phyloP scores from a whole-genome alignment of 2,329 filamentous ascomycete genomes.

The Spiromastix sp. region DNA sequence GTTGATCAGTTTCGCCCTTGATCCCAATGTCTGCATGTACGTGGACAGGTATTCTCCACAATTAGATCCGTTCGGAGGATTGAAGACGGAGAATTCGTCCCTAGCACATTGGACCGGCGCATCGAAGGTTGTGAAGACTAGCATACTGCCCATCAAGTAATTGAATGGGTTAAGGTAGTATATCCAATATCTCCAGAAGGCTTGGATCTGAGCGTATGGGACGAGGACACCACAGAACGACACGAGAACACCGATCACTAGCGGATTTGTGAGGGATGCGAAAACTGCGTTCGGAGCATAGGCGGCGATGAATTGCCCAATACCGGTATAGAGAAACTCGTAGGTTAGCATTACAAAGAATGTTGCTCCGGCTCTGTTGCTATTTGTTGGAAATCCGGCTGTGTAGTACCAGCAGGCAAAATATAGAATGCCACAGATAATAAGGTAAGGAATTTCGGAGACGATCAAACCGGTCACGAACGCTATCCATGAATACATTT shows the following conservation, averaged over 20 bases:
- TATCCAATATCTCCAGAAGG: constrained; percentile 60
- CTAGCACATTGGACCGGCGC: constrained; percentile 37
- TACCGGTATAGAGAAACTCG: constrained; percentile 59
- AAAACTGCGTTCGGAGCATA: constrained; percentile 59
- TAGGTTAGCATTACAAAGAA: constrained; percentile 67
- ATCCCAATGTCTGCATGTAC: constrained; percentile 40
- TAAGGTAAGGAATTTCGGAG: constrained; percentile 57
- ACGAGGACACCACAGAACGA: constrained; percentile 64
- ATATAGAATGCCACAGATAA: constrained; percentile 55
- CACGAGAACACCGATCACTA: constrained; percentile 62
- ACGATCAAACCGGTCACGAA: constrained; percentile 60
- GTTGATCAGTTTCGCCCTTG: constrained; percentile 45
- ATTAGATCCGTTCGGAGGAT: constrained; percentile 34
- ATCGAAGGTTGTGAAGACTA: constrained; percentile 43
- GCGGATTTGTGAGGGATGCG: constrained; percentile 62
- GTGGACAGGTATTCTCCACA: constrained; percentile 48
- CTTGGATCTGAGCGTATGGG: constrained; percentile 50
- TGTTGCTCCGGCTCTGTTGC: constrained; percentile 32
- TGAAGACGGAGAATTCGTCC: constrained; percentile 39
- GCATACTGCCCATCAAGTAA: constrained; percentile 48
- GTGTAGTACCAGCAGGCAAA: constrained; percentile 66
- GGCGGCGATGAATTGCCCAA: constrained; percentile 70
- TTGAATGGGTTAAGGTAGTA: constrained; percentile 54
- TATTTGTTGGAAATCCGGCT: constrained; percentile 52
- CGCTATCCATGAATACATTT: constrained; percentile 66